Evolutionary conservation across 306 rosid genomes (phyloP), one percentile per base, ranked within the genome.

Genomic region (Gillenia trifoliata): DNA sequence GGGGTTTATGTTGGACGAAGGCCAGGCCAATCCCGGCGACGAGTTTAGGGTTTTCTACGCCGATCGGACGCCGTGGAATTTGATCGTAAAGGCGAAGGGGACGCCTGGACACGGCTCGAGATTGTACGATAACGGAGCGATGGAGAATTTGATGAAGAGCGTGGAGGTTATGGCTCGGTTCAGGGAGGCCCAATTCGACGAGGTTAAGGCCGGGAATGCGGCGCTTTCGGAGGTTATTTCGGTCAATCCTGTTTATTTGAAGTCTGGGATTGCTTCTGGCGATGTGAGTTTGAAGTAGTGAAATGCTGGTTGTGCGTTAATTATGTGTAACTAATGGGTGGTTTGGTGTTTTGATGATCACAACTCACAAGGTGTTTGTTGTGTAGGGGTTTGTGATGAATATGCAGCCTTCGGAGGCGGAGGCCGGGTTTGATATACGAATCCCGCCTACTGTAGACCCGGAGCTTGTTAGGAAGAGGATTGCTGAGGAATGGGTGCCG

Each of bases 141-240:
- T 83, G 93, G 97, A 94, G 90, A 94, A 91, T 86, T 78, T 94
- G 92, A 90, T 94, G 97, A 84, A 85, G 88, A 88, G 96, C 57
- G 30, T 87, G 17, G 98, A 90, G 77, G 34, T 81, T 75, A 64
- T 91, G 41, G 78, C 71, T 19, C 79, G 85, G 85, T 94, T 90
- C 40, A 85, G 97, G 80, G 95, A 90, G 83, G 84, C 86, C 77
- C 97, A 92, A 70, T 94, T 91, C 52, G 93, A 88, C 40, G 75
- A 82, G 62, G 96, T 88, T 15, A 94, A 94, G 84, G 89, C 93
- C 1, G 95, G 97, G 23, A 82, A 82, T 71, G 96, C 95, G 2
- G 19, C 80, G 43, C 77, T 76, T 84, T 85, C 91, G 0, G 97
- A 94, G 71, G 97, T 94, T 70, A 80, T 91, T 80, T 94, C 97